Evolutionary conservation across 1,284 basidiomycete genomes (phyloP), one percentile per base, ranked within the genome.

Genomic region (Austroboletus niveus): DNA sequence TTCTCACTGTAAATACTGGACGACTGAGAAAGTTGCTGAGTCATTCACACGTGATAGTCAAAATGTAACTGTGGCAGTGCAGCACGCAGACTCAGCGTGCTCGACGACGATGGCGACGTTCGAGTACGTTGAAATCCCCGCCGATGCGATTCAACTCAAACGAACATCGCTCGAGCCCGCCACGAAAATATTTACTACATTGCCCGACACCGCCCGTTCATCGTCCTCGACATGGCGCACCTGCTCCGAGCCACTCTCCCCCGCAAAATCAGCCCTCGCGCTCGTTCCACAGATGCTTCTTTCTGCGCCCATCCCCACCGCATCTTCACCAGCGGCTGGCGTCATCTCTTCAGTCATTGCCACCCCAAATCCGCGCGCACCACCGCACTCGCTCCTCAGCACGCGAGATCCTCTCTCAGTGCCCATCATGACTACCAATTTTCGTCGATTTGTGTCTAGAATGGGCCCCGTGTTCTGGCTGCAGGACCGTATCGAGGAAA

Each of bases 381-480:
- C 22, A 24, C 5, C 22, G 4, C 22, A 57, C 20, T 54, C 67
- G 15, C 65, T 82, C 29, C 60, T 82, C 20, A 75, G 73, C 34
- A 76, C 75, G 8, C 70, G 74, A 10, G 87, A 89, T 57, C 80
- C 87, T 0, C 75, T 91, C 3, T 87, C 86, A 0, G 73, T 91
- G 5, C 85, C 81, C 0, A 85, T 82, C 32, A 86, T 82, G 53
- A 83, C 86, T 0, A 76, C 74, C 49, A 89, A 90, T 60, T 91
- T 90, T 62, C 79, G 82, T 53, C 74, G 86, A 8, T 91, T 91
- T 54, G 77, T 90, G 1, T 74, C 80, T 8, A 81, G 76, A 55
- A 72, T 80, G 5, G 85, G 86, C 0, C 82, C 85, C 0, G 69
- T 89, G 7, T 90, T 89, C 59, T 91, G 88, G 88, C 56, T 91